Conservation (phyloP, 2,329 filamentous ascomycete species). For the Penicillium sp. region DNA sequence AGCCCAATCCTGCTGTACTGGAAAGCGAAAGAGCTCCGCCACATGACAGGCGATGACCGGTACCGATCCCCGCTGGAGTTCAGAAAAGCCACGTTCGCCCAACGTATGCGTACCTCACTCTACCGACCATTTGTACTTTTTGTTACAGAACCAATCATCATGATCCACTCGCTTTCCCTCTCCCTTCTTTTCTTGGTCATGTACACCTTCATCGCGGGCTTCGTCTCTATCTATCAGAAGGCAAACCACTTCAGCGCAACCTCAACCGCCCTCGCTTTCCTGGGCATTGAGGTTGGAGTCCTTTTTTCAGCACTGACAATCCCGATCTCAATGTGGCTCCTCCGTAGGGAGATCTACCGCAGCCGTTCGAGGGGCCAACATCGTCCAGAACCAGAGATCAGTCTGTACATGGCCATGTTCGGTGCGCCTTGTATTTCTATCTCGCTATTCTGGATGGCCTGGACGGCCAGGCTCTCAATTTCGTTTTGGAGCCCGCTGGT, state of each 20-base stretch:
- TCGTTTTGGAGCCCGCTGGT: constrained; percentile 51
- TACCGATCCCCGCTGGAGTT: constrained; percentile 51
- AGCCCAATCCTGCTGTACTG: constrained; percentile 46
- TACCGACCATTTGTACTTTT: constrained; percentile 51
- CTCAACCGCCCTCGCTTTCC: constrained; percentile 49
- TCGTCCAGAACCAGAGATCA: constrained; percentile 51
- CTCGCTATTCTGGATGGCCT: constrained; percentile 59
- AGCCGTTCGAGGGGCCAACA: constrained; percentile 40
- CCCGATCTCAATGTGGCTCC: constrained; percentile 47
- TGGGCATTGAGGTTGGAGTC: constrained; percentile 48
- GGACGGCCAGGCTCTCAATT: constrained; percentile 48
- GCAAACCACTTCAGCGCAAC: constrained; percentile 49
- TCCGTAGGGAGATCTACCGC: constrained; percentile 44
- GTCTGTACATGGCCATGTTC: constrained; percentile 55
- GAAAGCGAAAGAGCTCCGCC: constrained; percentile 45
- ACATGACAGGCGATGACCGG: constrained; percentile 44
- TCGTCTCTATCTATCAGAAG: constrained; percentile 50
- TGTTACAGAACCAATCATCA: constrained; percentile 42
- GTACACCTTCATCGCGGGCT: constrained; percentile 44
- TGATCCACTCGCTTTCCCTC: constrained; percentile 28
- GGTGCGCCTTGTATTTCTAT: constrained; percentile 51
- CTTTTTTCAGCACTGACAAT: constrained; percentile 39
- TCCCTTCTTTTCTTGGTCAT: constrained; percentile 33
- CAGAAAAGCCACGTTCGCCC: constrained; percentile 38
- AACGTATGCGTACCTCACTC: constrained; percentile 43